phyloP scores from a whole-genome alignment of 2,329 filamentous ascomycete genomes.

The Diaporthe batatas region DNA sequence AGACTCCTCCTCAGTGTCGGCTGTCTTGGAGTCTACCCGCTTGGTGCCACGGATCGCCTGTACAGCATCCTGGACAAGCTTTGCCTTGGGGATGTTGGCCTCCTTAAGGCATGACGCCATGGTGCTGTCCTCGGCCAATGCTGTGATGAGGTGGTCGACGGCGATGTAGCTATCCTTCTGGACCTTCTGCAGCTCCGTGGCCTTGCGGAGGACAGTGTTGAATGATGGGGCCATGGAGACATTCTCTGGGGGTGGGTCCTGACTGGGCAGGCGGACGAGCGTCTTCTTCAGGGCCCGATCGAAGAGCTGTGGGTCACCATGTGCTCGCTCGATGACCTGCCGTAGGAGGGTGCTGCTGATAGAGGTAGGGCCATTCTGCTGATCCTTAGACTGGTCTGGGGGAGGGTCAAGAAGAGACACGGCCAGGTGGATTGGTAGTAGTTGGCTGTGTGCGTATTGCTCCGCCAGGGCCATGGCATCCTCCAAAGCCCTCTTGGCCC shows the following conservation, averaged over 20 bases:
- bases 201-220: slow-evolving; percentile 83
- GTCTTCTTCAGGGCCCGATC: slow-evolving; percentile 92
- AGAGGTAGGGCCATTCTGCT: slow-evolving; percentile 79
- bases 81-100: slow-evolving; percentile 90
- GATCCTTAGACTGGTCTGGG: slow-evolving; percentile 83
- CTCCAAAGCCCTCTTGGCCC: slow-evolving; percentile 88
- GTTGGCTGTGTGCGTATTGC: slow-evolving; percentile 91
- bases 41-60: slow-evolving; percentile 92
- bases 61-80: slow-evolving; percentile 91
- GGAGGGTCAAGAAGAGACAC: slow-evolving; percentile 83
- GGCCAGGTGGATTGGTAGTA: slow-evolving; percentile 90
- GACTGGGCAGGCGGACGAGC: slow-evolving; percentile 90
- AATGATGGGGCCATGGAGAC: slow-evolving; percentile 87
- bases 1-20: slow-evolving; percentile 91
- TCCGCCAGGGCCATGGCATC: slow-evolving; percentile 90
- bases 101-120: slow-evolving; percentile 84
- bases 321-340: slow-evolving; percentile 93
- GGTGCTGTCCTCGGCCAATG: slow-evolving; percentile 81
- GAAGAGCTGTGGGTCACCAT: slow-evolving; percentile 91
- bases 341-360: slow-evolving; percentile 84
- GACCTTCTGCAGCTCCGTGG: slow-evolving; percentile 93
- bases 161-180: slow-evolving; percentile 97
- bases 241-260: slow-evolving; percentile 93
- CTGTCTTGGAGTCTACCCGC: slow-evolving; percentile 95
- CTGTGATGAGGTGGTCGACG: slow-evolving; percentile 92